phyloP scores from a whole-genome alignment of 805 yeast genomes.

The Monosporozyma yasuniensis region DNA sequence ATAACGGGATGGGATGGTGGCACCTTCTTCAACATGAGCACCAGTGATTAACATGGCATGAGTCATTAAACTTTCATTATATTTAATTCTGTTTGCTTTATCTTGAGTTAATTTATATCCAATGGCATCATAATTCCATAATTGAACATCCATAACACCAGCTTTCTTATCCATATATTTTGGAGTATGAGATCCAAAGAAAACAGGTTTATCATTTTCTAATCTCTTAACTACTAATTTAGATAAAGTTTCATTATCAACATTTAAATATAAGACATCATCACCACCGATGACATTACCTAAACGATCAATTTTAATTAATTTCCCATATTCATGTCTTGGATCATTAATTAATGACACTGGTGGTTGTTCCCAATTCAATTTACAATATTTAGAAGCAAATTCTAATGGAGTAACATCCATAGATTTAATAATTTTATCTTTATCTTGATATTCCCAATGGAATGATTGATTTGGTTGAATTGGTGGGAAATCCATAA shows the following conservation, averaged over 20 bases:
- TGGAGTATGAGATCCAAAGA: constrained; percentile 87
- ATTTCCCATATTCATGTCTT: constrained; percentile 55
- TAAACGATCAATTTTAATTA: constrained; percentile 63
- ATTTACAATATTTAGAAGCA: constrained; percentile 44
- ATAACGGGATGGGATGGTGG: constrained; percentile 56
- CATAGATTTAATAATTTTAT: constrained; percentile 41
- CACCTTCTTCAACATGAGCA: constrained; percentile 55
- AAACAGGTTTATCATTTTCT: constrained; percentile 67
- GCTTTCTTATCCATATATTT: constrained; percentile 52
- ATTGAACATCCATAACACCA: constrained; percentile 65
- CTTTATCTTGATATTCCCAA: constrained; percentile 74
- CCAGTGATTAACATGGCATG: constrained; percentile 86
- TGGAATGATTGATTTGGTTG: constrained; percentile 54
- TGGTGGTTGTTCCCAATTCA: constrained; percentile 32
- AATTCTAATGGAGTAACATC: constrained; percentile 59
- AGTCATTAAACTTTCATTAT: constrained; percentile 72
- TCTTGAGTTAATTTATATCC: constrained; percentile 43
- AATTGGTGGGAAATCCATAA: constrained; percentile 72
- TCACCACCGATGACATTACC: constrained; percentile 68
- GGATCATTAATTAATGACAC: constrained; percentile 78
- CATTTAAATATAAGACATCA: constrained; percentile 62
- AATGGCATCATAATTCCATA: constrained; percentile 57
- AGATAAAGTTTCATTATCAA: constrained; percentile 50
- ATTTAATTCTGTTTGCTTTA: constrained; percentile 62
- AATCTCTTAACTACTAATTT: constrained; percentile 57